Base-by-base conservation (phyloP, 352 stramenopile genomes). In the Thalassiosira sp. region DNA sequence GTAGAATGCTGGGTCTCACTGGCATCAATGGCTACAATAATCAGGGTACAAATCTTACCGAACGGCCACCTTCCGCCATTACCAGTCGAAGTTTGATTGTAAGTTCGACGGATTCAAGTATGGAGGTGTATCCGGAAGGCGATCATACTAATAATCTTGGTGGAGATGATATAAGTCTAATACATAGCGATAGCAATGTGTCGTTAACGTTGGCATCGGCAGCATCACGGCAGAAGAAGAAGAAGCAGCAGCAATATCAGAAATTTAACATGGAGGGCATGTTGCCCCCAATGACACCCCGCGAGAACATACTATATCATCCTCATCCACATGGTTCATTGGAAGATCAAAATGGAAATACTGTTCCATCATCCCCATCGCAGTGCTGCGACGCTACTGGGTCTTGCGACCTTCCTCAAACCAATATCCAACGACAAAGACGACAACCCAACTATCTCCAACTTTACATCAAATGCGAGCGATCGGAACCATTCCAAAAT, bases 401-500 rank as follows among this genome's bases (percentile, higher is more conserved):
- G 24, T 16, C 15, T 16, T 51, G n/a, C 33, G 57, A 16, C 13
- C 0, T 5, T 42, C 52, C 13, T 43, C 13, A 53, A 15, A 24
- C 57, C 18, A 49, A 2, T 13, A 18, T 56, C 20, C 16, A 16
- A 53, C 64, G 33, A 31, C 48, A 70, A 24, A 33, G 58, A 46
- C 42, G 54, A 33, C 58, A 43, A 51, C 72, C 56, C 8, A 61
- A 46, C 13, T 81, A 76, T 22, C 64, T 72, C 24, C 72, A 81
- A 57, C 8, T 81, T n/a, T 81, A 81, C 42, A 43, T 81, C 8
- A 81, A 81, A 63, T 81, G 72, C 35, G 72, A 81, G 37, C 46
- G 64, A 24, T 81, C 72, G 11, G 72, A 81, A 27, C 72, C 72
- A 33, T 67, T 70, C 28, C 11, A 65, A 28, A 62, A 65, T 51